Evolutionary conservation across 768 basidiomycete species (phyloP).

Genomic region (Lenzites betulinus): DNA sequence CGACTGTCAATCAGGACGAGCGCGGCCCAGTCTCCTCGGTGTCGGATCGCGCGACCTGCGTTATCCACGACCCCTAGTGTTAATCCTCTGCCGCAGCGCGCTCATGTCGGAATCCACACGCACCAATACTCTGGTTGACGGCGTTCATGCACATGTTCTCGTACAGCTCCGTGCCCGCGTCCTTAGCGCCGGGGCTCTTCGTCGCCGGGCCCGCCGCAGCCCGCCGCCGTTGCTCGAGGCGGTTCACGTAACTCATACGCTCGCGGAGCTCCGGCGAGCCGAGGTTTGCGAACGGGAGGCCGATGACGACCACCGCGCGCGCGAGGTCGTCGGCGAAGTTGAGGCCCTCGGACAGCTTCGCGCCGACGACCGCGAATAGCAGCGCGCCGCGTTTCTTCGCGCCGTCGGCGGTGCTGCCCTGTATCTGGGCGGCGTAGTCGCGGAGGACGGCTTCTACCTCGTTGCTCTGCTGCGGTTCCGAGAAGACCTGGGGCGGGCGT

Average conservation of each 20-base stretch:
- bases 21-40: constrained; percentile 88
- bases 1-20: constrained; percentile 86
- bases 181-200: constrained; percentile 53
- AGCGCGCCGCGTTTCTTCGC: constrained; percentile 63
- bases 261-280: constrained; percentile 91
- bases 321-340: constrained; percentile 59
- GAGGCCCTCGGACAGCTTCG: constrained; percentile 93
- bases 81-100: neutral
- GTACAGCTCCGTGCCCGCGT: constrained; percentile 62
- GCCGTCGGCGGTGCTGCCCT: neutral
- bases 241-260: constrained; percentile 84
- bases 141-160: constrained; percentile 92
- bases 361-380: constrained; percentile 93
- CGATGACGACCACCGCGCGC: constrained; percentile 83
- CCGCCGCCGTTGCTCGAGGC: constrained; percentile 47
- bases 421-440: constrained; percentile 61
- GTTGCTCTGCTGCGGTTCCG: constrained; percentile 74
- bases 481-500: constrained; percentile 63
- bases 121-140: constrained; percentile 97
- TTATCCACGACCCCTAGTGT: neutral
- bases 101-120: constrained; percentile 26
- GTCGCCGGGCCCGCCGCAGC: constrained; percentile 30
- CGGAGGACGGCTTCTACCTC: constrained; percentile 76
- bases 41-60: constrained; percentile 89
- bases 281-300: constrained; percentile 91